phyloP scores from a whole-genome alignment of 495 filamentous ascomycete species.

The Sordaria brevicollis region DNA sequence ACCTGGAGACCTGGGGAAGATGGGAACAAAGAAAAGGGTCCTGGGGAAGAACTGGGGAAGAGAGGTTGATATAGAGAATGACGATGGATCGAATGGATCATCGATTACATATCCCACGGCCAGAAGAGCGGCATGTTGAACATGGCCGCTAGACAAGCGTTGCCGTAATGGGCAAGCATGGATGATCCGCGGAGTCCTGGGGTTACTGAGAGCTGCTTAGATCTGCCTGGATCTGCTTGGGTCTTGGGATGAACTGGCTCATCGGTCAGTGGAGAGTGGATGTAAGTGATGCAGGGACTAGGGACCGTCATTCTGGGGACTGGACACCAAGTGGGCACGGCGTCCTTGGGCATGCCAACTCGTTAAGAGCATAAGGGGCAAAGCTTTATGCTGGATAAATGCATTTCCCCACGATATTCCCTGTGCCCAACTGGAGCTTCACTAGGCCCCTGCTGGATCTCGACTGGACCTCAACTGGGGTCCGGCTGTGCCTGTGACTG shows the following conservation, averaged over 20 bases:
- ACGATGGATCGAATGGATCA: not conserved
- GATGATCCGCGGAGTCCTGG: not conserved
- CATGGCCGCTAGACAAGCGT: not conserved
- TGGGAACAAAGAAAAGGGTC: not conserved
- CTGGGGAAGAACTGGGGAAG: not conserved
- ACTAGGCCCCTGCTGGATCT: not conserved
- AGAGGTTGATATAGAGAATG: not conserved
- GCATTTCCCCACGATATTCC: not conserved
- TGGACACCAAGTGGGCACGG: not conserved
- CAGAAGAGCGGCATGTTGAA: not conserved
- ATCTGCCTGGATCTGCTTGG: not conserved
- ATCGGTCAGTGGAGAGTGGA: not conserved
- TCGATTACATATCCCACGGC: not conserved
- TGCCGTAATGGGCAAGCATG: not conserved
- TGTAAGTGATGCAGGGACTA: not conserved
- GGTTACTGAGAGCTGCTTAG: not conserved
- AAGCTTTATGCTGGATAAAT: not conserved
- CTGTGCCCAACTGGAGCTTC: not conserved
- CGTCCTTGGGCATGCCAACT: not conserved
- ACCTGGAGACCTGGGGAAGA: not conserved
- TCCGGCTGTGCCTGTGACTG: not conserved
- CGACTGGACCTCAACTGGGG: not conserved
- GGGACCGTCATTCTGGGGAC: not conserved
- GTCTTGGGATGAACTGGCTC: not conserved
- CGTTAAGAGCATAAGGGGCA: not conserved